Conservation (phyloP, 768 basidiomycete genomes). For the Dacryopinax primogenitus region DNA sequence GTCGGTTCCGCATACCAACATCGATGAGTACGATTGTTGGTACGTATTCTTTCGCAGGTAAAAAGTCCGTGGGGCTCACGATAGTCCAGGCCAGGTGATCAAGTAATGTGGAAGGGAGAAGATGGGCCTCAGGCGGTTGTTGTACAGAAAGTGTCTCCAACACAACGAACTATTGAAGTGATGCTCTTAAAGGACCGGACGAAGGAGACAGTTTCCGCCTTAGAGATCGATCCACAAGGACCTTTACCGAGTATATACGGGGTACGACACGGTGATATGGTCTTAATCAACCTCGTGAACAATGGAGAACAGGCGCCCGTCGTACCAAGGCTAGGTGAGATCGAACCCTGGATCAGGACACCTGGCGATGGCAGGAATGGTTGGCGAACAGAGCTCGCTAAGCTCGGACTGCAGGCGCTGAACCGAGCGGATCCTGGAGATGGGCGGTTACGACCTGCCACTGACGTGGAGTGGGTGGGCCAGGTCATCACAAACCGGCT, state of each 20-base stretch:
- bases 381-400: constrained; percentile 14
- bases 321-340: constrained; percentile 74
- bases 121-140: constrained; percentile 52
- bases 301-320: constrained; percentile 58
- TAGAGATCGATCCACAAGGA: constrained; percentile 84
- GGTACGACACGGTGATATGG: constrained; percentile 69
- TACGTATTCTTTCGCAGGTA: constrained; percentile 27
- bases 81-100: constrained; percentile 71
- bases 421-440: not conserved
- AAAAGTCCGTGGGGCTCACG: not conserved
- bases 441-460: constrained; percentile 25
- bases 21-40: constrained; percentile 90
- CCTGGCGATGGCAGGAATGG: constrained; percentile 49
- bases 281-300: constrained; percentile 60
- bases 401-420: constrained; percentile 8
- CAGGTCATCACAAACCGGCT: constrained; percentile 59
- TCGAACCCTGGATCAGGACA: constrained; percentile 59
- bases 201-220: constrained; percentile 57
- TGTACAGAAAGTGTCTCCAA: constrained; percentile 39
- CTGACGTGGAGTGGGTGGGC: constrained; percentile 61
- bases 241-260: constrained; percentile 45
- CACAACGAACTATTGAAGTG: constrained; percentile 20
- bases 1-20: constrained; percentile 69
- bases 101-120: constrained; percentile 73
- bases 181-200: constrained; percentile 30